phyloP scores from a whole-genome alignment of 768 basidiomycete genomes.

The Lactifluus hygrophoroides region DNA sequence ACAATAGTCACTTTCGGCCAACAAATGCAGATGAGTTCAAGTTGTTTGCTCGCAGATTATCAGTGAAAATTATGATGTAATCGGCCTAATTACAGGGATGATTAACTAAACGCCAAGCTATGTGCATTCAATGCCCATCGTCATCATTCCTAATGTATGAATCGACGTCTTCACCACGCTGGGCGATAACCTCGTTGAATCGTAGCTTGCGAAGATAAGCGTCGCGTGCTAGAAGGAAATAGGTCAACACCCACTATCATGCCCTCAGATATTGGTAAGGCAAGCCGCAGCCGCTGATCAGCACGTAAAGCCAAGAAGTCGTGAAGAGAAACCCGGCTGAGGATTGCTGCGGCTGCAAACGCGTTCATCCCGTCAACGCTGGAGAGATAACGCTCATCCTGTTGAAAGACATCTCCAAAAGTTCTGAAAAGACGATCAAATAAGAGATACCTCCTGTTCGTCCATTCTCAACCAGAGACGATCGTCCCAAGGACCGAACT shows the following conservation, averaged over 20 bases:
- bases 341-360: conserved; percentile 58
- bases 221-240: not conserved
- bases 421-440: not conserved
- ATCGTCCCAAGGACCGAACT: conserved; percentile 38
- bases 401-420: not conserved
- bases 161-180: conserved; percentile 6
- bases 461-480: conserved; percentile 51
- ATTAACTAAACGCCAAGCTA: not conserved
- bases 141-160: conserved; percentile 37
- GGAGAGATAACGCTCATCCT: conserved; percentile 59
- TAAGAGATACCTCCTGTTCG: conserved; percentile 36
- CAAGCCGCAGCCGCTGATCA: conserved; percentile 13
- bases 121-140: conserved; percentile 42
- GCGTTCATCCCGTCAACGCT: conserved; percentile 55
- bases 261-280: conserved; percentile 2
- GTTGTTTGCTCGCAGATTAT: not conserved
- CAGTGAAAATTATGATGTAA: not conserved
- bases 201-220: conserved; percentile 1
- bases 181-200: conserved; percentile 15
- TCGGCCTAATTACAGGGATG: not conserved
- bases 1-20: no score
- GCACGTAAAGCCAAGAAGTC: conserved; percentile 36
- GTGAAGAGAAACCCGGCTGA: conserved; percentile 45
- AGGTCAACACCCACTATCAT: conserved; percentile 14
- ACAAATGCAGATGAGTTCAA: no score